phyloP scores from a whole-genome alignment of 352 stramenopile species.

The Aphanomyces stellatus region DNA sequence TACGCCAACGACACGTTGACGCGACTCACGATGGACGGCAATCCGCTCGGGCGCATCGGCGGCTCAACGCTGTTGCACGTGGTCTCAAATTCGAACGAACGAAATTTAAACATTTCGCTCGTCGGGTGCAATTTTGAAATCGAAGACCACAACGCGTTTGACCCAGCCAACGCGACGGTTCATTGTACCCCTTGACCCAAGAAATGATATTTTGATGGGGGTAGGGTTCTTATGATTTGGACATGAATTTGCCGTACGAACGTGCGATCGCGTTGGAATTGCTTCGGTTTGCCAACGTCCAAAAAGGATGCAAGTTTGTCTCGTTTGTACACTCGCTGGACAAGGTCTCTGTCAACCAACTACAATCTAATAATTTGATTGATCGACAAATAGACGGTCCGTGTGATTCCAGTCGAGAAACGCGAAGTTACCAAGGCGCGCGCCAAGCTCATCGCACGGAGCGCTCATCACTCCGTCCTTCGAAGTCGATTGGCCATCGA shows the following conservation, averaged over 20 bases:
- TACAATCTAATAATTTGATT: no score
- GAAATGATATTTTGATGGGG: no score
- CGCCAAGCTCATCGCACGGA: conserved; percentile 37
- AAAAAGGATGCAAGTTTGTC: conserved; percentile 72
- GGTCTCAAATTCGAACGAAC: conserved; percentile 42
- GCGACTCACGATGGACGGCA: conserved; percentile 46
- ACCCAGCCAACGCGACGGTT: conserved; percentile 46
- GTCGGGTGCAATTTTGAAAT: conserved; percentile 70
- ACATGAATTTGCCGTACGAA: conserved; percentile 66
- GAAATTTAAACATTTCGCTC: conserved; percentile 42
- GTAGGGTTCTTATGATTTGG: conserved; percentile 61
- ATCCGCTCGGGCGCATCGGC: conserved; percentile 56
- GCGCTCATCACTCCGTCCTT: conserved; percentile 52
- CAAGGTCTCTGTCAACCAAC: no score
- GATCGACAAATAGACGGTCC: conserved; percentile 24
- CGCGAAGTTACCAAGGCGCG: conserved; percentile 36
- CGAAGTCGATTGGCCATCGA: conserved; percentile 25
- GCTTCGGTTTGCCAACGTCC: conserved; percentile 54
- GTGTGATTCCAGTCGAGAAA: conserved; percentile 51
- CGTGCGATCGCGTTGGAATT: conserved; percentile 62
- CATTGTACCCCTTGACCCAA: not conserved
- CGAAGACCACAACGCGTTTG: conserved; percentile 45
- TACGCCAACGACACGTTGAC: conserved; percentile 39
- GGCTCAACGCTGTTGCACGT: conserved; percentile 56
- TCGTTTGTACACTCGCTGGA: conserved; percentile 42